Evolutionary conservation across 352 stramenopile species (phyloP).

Genomic region (Phytophthora fragariaefolia): DNA sequence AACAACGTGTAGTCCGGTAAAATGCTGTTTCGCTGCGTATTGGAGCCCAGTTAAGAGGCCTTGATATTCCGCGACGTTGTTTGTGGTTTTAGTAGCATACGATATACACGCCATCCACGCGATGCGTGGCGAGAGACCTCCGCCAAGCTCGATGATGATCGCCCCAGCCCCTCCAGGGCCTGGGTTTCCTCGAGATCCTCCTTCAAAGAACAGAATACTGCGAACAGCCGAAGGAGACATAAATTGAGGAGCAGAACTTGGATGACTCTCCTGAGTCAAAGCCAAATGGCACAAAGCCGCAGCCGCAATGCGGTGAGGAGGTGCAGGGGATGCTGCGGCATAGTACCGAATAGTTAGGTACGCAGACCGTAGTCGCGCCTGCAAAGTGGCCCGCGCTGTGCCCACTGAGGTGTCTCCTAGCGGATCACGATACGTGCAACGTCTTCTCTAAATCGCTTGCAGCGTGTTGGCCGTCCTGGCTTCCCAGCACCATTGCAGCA

Average conservation of each 20-base stretch:
- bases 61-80: too few species aligned
- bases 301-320: neutral
- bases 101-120: too few species aligned
- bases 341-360: neutral
- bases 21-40: too few species aligned
- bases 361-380: neutral
- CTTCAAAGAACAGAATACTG: too few species aligned
- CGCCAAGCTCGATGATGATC: too few species aligned
- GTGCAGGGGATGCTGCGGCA: neutral
- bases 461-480: neutral
- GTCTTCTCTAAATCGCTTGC: too few species aligned
- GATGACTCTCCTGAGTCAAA: neutral
- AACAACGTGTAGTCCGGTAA: too few species aligned
- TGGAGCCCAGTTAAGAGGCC: too few species aligned
- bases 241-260: neutral
- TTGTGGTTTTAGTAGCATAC: too few species aligned
- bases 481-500: neutral
- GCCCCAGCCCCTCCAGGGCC: too few species aligned
- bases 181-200: too few species aligned
- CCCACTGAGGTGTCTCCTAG: neutral
- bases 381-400: neutral
- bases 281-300: neutral
- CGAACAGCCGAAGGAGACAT: neutral
- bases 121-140: too few species aligned
- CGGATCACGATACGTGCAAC: neutral